phyloP scores from a whole-genome alignment of 2,329 filamentous ascomycete genomes.

The Aspergillus persii region DNA sequence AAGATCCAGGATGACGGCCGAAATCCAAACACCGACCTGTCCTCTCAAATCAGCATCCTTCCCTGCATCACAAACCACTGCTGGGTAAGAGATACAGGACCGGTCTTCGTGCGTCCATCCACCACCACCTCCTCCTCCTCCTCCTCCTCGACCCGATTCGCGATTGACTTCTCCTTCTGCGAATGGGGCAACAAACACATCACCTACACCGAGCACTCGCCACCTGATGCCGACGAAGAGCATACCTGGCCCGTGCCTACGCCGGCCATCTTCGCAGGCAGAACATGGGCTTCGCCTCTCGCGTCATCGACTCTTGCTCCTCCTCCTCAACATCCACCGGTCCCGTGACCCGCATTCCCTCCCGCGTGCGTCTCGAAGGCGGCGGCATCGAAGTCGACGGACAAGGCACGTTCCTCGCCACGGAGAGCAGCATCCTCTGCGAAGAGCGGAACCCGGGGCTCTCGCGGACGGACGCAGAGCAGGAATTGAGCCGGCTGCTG shows the following conservation, averaged over 20 bases:
- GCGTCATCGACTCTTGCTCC: constrained; percentile 8
- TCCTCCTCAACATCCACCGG: background rate
- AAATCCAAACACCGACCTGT: too few species aligned
- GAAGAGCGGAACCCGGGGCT: constrained; percentile 29
- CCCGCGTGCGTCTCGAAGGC: constrained; percentile 26
- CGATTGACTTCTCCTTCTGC: constrained; percentile 18
- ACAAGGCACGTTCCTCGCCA: constrained; percentile 34
- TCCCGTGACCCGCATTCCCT: background rate
- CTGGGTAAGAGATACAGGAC: constrained; percentile 21
- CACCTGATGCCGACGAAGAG: constrained; percentile 6
- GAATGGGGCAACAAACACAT: constrained; percentile 22
- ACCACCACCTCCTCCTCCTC: too few species aligned
- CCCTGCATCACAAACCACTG: constrained; percentile 19
- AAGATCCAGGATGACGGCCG: background rate
- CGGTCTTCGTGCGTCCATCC: constrained; percentile 15
- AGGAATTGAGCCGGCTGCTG: constrained; percentile 23
- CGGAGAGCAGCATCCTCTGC: constrained; percentile 33
- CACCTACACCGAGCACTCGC: background rate
- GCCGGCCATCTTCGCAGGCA: constrained; percentile 12
- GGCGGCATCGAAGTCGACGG: constrained; percentile 36
- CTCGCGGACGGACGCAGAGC: constrained; percentile 22
- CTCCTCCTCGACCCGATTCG: constrained; percentile 5
- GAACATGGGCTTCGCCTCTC: constrained; percentile 14
- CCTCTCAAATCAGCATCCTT: constrained; percentile 10
- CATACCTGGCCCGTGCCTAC: constrained; percentile 12